Evolutionary conservation across 1,139 yeast genomes (phyloP), one percentile per base, ranked within the genome.

Genomic region (Fermentozyma sake): DNA sequence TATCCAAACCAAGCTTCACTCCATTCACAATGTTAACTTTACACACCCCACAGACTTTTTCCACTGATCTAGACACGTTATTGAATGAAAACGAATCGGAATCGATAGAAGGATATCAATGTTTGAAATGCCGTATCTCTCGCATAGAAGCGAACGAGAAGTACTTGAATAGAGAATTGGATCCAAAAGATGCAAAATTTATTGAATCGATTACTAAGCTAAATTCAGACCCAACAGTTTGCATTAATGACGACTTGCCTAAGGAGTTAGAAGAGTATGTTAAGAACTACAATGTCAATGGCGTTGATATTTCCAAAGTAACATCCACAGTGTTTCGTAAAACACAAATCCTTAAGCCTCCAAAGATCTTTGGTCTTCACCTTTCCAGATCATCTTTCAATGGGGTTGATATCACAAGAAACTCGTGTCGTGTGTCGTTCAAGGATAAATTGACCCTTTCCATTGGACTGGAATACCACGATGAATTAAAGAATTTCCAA

Each of bases 381-480:
- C 59, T 89, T 28, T 84, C 95, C 5, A 67, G 97, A 42, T 86
- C 96, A 0, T 69, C 82, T 20, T 87, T 72, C 48, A 70, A 75
- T 30, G 87, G 84, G n/a, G 73, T 75, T 28, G 75, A 72, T 16
- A 76, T 83, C 3, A 68, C 80, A 3, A 72, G 95, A 44, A 89
- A 87, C 52, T 64, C 83, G 5, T 86, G 96, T 52, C 64, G 76
- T 30, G 89, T 89, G 5, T 50, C 64, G 4, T 81, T 81, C 42
- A 74, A 71, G 12, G 91, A 81, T 41, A 51, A 48, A 3, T 49
- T 87, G 31, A 63, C 65, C 5, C 53, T 85, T 20, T 60, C 67
- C 5, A 65, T 72, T 32, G 76, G 76, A 21, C 64, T 59, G 16
- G 62, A 60, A 12, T 66, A 71, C 35, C 53, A 49, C 25, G 61